A percentile compares a stretch with the other conserved stretches of the same genome.
These are phyloP conservation scores for Domatiomyces globalis DNA, from an alignment of 2,329 filamentous ascomycete genomes.

Conservation along the genomic window DNA sequence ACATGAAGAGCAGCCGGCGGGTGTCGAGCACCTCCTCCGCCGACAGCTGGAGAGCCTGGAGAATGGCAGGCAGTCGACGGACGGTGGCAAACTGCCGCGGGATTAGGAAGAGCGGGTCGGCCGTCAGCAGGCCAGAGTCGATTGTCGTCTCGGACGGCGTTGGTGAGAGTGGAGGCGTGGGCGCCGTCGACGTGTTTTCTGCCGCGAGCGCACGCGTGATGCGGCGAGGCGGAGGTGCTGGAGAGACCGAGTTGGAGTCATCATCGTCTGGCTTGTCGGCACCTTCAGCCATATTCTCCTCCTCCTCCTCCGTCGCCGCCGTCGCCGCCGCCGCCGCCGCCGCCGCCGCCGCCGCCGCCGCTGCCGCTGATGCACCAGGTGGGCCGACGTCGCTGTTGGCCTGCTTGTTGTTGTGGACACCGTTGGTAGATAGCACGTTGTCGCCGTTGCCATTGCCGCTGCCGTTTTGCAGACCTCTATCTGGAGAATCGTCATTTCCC, in stretches of 20 bases:
- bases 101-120: slow-evolving; percentile 43
- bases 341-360: background rate
- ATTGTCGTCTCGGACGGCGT: slow-evolving; percentile 23
- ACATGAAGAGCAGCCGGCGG: slow-evolving; percentile 44
- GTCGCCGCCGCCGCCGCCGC: background rate
- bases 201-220: slow-evolving; percentile 34
- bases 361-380: background rate
- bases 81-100: slow-evolving; percentile 36
- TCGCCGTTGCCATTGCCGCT: background rate
- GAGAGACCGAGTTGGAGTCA: slow-evolving; percentile 11
- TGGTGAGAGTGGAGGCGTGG: slow-evolving; percentile 15
- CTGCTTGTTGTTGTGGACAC: slow-evolving; percentile 1
- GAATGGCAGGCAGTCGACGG: slow-evolving; percentile 41
- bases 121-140: slow-evolving; percentile 31
- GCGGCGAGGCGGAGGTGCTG: slow-evolving; percentile 29
- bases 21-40: slow-evolving; percentile 48
- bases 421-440: slow-evolving; percentile 6
- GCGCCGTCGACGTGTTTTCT: slow-evolving; percentile 22
- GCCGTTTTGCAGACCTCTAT: background rate
- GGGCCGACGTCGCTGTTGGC: background rate
- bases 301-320: background rate
- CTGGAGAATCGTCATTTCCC: background rate
- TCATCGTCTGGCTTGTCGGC: slow-evolving; percentile 5
- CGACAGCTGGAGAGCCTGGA: slow-evolving; percentile 40
- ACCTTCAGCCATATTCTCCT: slow-evolving; percentile 12